These are phyloP conservation scores for Euphorbia celastroides DNA, from an alignment of 441 rosid genomes.

Conservation along the genomic window DNA sequence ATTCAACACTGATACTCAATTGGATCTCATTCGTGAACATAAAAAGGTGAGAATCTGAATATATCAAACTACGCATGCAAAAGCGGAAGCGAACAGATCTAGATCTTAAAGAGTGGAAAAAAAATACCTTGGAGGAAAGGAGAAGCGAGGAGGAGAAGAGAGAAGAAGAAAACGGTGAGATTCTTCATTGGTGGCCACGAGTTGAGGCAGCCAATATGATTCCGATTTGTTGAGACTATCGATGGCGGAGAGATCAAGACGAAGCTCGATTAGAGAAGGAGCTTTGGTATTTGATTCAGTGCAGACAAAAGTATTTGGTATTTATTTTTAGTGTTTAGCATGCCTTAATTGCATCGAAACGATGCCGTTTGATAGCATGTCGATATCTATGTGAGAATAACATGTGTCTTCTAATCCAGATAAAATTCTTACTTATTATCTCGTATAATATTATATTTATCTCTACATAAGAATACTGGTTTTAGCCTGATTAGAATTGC, in stretches of 20 bases:
- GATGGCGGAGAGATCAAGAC: neutral
- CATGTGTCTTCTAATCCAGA: too few relatives aligned
- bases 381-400: too few relatives aligned
- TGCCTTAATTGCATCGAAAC: neutral
- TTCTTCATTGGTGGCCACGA: slow-evolving; percentile 33
- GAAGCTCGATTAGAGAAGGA: neutral
- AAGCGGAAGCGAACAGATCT: slow-evolving; percentile 25
- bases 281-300: neutral
- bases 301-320: neutral
- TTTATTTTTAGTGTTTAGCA: neutral
- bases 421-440: too few relatives aligned
- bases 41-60: slow-evolving; percentile 11
- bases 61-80: neutral
- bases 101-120: slow-evolving; percentile 37
- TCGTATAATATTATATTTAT: too few relatives aligned
- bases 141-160: slow-evolving; percentile 71
- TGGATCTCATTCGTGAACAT: slow-evolving; percentile 22
- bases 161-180: slow-evolving; percentile 70
- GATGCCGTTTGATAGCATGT: neutral
- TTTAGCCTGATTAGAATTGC: too few relatives aligned
- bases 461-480: too few relatives aligned
- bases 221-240: too few relatives aligned
- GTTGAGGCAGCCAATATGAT: neutral
- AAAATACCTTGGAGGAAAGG: slow-evolving; percentile 70
- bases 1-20: neutral